Conservation (phyloP, 2,329 filamentous ascomycete genomes). For the Colletotrichum sublineola region DNA sequence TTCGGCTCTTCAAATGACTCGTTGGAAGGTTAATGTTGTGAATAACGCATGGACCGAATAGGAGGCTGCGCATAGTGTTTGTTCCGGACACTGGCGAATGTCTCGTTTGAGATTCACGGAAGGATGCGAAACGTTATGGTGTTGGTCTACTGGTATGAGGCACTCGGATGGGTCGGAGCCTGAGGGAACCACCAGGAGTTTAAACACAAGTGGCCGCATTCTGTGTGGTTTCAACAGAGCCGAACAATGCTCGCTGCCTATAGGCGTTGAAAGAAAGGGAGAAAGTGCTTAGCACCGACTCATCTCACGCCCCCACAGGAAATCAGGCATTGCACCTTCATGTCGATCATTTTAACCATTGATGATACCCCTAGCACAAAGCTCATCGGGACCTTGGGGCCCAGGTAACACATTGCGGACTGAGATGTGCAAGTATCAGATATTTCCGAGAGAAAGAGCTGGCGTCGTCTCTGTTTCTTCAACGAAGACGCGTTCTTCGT, state of each 20-base stretch:
- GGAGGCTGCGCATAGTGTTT: constrained; percentile 66
- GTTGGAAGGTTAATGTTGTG: constrained; percentile 66
- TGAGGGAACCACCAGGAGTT: constrained; percentile 29
- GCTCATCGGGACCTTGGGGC: background rate
- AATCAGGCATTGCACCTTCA: constrained; percentile 10
- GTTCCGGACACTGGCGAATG: constrained; percentile 58
- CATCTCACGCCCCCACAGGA: constrained; percentile 17
- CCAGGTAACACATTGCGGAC: background rate
- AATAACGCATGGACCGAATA: constrained; percentile 68
- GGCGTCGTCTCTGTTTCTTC: background rate
- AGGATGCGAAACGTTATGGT: constrained; percentile 27
- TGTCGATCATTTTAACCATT: background rate
- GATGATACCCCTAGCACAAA: background rate
- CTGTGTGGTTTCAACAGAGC: constrained; percentile 24
- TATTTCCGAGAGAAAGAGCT: background rate
- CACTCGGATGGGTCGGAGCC: constrained; percentile 31
- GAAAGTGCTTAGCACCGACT: constrained; percentile 18
- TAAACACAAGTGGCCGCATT: constrained; percentile 32
- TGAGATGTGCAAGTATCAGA: too few species aligned
- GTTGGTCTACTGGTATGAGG: background rate
- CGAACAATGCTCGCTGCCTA: constrained; percentile 13
- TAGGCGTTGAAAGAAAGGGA: constrained; percentile 9
- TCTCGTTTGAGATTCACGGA: constrained; percentile 38
- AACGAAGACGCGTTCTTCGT: background rate
- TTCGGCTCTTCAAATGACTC: constrained; percentile 58